phyloP scores from a whole-genome alignment of 1,284 basidiomycete species.

The Apiotrichum domesticum region DNA sequence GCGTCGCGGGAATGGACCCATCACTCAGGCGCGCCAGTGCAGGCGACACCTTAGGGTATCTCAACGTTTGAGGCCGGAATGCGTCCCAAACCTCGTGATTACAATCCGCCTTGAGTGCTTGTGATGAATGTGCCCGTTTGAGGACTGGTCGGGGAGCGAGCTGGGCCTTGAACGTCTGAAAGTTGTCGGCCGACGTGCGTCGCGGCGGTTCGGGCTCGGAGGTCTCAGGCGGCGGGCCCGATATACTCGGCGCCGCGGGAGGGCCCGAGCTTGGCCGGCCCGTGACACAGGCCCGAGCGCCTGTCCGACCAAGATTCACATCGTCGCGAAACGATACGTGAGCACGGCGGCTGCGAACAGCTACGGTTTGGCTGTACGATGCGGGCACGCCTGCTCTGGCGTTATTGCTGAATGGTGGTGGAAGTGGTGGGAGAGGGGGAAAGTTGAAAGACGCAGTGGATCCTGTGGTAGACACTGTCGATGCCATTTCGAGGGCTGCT shows the following conservation, averaged over 20 bases:
- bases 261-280: constrained; percentile 2
- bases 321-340: constrained; percentile 19
- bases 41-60: constrained; percentile 21
- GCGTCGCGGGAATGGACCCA: not conserved
- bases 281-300: not conserved
- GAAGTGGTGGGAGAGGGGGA: constrained; percentile 16
- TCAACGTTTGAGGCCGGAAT: constrained; percentile 17
- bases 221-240: not conserved
- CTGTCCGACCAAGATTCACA: constrained; percentile 6
- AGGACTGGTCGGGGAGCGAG: constrained; percentile 1
- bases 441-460: constrained; percentile 1
- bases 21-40: constrained; percentile 19
- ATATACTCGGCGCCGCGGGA: not conserved
- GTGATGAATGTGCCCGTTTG: constrained; percentile 5
- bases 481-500: not conserved
- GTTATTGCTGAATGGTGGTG: not conserved
- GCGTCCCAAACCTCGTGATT: constrained; percentile 9
- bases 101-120: not conserved
- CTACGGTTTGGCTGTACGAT: not conserved
- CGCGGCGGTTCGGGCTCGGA: not conserved
- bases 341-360: constrained; percentile 2
- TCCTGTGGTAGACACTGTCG: not conserved
- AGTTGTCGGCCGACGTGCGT: constrained; percentile 6
- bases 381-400: not conserved
- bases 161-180: not conserved